Evolutionary conservation across 2,329 filamentous ascomycete genomes (phyloP), one percentile per base, ranked within the genome.

Genomic region (Dothideomycetidae sp.): DNA sequence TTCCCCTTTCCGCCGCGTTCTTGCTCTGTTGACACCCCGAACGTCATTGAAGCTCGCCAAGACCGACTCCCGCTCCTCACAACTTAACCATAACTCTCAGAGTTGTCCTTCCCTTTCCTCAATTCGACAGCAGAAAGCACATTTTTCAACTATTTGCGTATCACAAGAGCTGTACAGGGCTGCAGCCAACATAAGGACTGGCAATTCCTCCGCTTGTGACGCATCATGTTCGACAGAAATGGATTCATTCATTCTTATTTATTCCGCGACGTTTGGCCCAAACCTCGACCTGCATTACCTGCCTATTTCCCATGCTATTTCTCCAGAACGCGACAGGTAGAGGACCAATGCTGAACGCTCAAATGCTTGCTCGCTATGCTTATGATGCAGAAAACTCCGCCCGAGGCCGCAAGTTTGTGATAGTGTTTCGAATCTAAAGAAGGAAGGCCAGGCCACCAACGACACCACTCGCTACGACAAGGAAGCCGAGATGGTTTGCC

Each of bases 401-500:
- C 9, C n/a, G 30, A 33, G 34, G 14, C n/a, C n/a, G n/a, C n/a
- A n/a, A n/a, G n/a, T 16, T 37, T 28, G 17, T 33, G 29, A 35
- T 12, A 28, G 15, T 31, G 10, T 15, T n/a, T 33, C 13, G 10
- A 13, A n/a, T 40, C 44, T 48, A 58, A 31, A 58, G 45, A 19
- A 58, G 35, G 5, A 58, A 41, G 26, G 71, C 64, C 48, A 78
- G 74, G 11, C 72, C 74, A 29, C 67, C 66, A 44, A 75, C 64
- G 38, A 77, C 58, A 19, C 66, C 66, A 36, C 64, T 64, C 29
- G 70, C 58, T 5, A 78, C 53, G 10, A 70, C 56, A 33, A 65
- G 62, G 11, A 74, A 53, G 23, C 73, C 70, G 48, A 74, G 75
- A 17, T 67, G 62, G 39, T 67, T 64, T 12, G 69, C 68, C 16